Conservation (phyloP, 192 early-diverging fungal species). For the Rhizoclosmatium globosum region DNA sequence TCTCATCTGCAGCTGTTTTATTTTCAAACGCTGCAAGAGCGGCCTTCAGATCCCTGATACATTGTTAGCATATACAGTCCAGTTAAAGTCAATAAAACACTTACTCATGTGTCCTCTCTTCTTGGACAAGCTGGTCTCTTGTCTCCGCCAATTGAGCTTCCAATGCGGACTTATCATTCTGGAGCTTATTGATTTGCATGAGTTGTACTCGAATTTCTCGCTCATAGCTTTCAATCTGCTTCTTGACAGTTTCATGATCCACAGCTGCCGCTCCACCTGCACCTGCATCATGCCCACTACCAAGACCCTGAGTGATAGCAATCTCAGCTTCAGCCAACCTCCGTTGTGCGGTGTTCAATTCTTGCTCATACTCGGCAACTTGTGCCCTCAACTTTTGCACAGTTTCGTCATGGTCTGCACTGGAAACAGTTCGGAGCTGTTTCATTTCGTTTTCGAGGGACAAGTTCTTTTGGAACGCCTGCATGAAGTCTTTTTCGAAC, state of each 20-base stretch:
- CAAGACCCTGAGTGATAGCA: slow-evolving; percentile 33
- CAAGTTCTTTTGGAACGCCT: slow-evolving; percentile 61
- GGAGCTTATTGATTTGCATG: slow-evolving; percentile 61
- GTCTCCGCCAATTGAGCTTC: slow-evolving; percentile 58
- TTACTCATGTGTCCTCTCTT: slow-evolving; percentile 53
- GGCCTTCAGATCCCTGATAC: slow-evolving; percentile 42
- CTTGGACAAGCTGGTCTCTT: slow-evolving; percentile 60
- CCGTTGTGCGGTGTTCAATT: slow-evolving; percentile 22
- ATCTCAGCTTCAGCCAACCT: slow-evolving; percentile 42
- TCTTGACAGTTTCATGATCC: slow-evolving; percentile 40
- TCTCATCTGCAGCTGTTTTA: slow-evolving; percentile 52
- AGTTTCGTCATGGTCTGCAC: slow-evolving; percentile 40
- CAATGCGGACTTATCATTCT: slow-evolving; percentile 66
- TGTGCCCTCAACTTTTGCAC: slow-evolving; percentile 47
- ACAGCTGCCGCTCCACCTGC: background rate
- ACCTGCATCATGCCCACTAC: background rate
- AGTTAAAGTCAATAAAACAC: slow-evolving; percentile 2
- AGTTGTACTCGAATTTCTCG: slow-evolving; percentile 17
- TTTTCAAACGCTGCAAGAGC: slow-evolving; percentile 56
- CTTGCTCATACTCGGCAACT: slow-evolving; percentile 25
- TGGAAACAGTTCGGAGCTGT: slow-evolving; percentile 43
- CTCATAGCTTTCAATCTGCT: slow-evolving; percentile 39
- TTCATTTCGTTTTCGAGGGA: slow-evolving; percentile 59
- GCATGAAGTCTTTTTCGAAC: slow-evolving; percentile 69
- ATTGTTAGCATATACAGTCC: background rate